Evolutionary conservation across 1,284 basidiomycete species (phyloP), one percentile per base, ranked within the genome.

Genomic region (Fomitopsis pinicola): DNA sequence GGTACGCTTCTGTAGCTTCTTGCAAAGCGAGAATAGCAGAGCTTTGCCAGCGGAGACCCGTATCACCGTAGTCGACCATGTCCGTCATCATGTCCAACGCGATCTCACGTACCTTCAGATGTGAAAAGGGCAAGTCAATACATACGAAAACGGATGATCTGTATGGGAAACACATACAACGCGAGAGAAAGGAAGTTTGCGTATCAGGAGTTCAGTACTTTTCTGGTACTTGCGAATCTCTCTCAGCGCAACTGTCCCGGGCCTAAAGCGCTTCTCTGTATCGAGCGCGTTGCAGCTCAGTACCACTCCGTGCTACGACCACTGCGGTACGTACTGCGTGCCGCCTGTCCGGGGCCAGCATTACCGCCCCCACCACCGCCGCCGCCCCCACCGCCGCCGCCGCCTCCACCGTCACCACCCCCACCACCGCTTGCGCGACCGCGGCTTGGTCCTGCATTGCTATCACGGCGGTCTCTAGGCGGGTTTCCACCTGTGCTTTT

Each of bases 141-240:
- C 5, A 33, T 22, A n/a, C 5, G 9, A 17, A n/a, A 15, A 12
- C 2, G 8, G 30, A 33, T 2, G 30, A 22, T 33, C 22, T 6
- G 26, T 22, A 22, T 22, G 57, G 17, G 45, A 48, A 33, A 40
- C 33, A 83, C 90, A 70, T 70, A 97, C 95, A 69, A 97, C 79
- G 67, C 95, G 90, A 54, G 93, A 91, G 73, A 98, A 98, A 0
- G 95, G 95, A 52, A 97, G 81, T 73, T 92, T 95, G 66, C 86
- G 84, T 63, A 98, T 79, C 61, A 97, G 77, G 60, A 97, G 78
- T 71, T 97, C 94, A 4, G 95, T 97, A 66, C 85, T 89, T 74
- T 94, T 95, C 76, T 98, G 95, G 75, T 96, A 97, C 71, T 91
- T 92, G 65, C 95, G 82, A 59, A 98, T 97, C 78, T 98, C 95